Percentiles rank a stretch among this genome's conserved stretches.
These are phyloP conservation scores for Amanita inopinata DNA, from an alignment of 768 basidiomycete genomes.

Conservation along the genomic window DNA sequence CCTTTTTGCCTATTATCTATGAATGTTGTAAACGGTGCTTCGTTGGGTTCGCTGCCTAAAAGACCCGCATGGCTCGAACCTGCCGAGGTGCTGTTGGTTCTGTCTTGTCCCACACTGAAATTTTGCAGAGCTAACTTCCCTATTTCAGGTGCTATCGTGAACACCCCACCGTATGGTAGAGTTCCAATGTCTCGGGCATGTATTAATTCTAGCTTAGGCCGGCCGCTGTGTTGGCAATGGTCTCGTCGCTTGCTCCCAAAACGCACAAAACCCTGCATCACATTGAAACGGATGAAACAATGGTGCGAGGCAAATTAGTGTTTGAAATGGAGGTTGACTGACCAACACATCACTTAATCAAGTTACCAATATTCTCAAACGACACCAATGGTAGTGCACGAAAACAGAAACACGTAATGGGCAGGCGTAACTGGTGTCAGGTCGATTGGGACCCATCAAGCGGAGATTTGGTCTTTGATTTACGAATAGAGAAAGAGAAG, in stretches of 20 bases:
- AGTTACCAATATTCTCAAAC: conserved; percentile 69
- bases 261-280: conserved; percentile 81
- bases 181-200: neutral
- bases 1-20: neutral
- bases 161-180: conserved; percentile 70
- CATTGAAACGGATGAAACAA: conserved; percentile 76
- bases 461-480: conserved; percentile 69
- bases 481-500: conserved; percentile 79
- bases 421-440: conserved; percentile 79
- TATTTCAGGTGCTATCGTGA: conserved; percentile 76
- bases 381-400: conserved; percentile 72
- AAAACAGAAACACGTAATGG: conserved; percentile 80
- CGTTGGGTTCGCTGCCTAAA: too few relatives aligned
- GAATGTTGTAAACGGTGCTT: too few relatives aligned
- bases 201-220: conserved; percentile 38
- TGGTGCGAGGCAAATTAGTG: conserved; percentile 36
- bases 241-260: conserved; percentile 71
- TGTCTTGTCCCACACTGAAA: too few relatives aligned
- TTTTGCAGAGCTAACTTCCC: conserved; percentile 3
- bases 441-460: conserved; percentile 47
- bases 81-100: too few relatives aligned
- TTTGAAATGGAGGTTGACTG: neutral
- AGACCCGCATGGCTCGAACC: neutral
- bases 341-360: neutral
- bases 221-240: conserved; percentile 63